A percentile compares a stretch with the other conserved stretches of the same genome.
These are phyloP conservation scores for Kentomonas sorsogonicus DNA, from an alignment of 208 protist species.

Conservation along the genomic window DNA sequence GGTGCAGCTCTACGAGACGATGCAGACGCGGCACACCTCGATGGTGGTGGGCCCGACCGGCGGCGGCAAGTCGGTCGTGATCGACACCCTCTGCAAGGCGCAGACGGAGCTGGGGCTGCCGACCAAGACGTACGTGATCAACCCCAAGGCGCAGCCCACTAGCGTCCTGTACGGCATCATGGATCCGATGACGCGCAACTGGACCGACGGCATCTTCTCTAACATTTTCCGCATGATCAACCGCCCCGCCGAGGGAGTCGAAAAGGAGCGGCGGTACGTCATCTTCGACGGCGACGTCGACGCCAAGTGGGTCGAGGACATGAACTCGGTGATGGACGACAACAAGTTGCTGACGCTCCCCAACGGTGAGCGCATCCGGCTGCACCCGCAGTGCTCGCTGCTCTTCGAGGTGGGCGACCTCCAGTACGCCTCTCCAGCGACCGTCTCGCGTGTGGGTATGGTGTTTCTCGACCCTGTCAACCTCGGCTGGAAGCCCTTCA, in stretches of 20 bases:
- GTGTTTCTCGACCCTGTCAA: conserved; percentile 98
- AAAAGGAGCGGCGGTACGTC: conserved; percentile 93
- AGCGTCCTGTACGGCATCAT: conserved; percentile 98
- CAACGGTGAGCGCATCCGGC: conserved; percentile 97
- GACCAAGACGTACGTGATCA: conserved; percentile 95
- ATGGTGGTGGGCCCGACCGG: conserved; percentile 98
- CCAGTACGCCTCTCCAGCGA: conserved; percentile 98
- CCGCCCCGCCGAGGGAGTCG: conserved; percentile 59
- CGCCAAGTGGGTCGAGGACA: conserved; percentile 99
- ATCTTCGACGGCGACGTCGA: conserved; percentile 99
- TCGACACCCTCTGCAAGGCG: conserved; percentile 92
- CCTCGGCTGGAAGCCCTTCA: conserved; percentile 94
- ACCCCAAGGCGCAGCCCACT: conserved; percentile 97
- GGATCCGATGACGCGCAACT: conserved; percentile 97
- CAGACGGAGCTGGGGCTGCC: conserved; percentile 89
- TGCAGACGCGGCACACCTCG: conserved; percentile 97
- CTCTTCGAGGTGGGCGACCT: conserved; percentile 98
- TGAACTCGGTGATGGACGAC: conserved; percentile 99
- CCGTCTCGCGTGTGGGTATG: conserved; percentile 98
- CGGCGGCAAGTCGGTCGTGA: conserved; percentile 97
- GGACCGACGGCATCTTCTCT: conserved; percentile 98
- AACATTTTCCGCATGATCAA: conserved; percentile 98
- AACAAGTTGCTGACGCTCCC: conserved; percentile 99
- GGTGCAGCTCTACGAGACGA: conserved; percentile 98
- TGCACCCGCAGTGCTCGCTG: conserved; percentile 93